Conservation (phyloP, 2,329 filamentous ascomycete species). For the Sporothrix dimorphospora region DNA sequence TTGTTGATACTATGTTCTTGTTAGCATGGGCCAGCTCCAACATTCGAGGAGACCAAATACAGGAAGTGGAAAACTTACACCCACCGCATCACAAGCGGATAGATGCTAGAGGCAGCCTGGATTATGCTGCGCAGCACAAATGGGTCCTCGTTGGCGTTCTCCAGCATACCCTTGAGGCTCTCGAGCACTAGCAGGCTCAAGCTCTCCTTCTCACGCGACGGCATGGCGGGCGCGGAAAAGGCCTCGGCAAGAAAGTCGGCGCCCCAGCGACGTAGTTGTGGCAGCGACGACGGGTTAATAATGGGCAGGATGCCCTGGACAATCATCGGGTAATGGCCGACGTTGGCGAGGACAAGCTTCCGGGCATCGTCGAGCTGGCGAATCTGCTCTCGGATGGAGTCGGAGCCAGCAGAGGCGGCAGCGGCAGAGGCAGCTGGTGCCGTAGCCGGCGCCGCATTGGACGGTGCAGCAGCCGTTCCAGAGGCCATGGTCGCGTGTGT, state of each 20-base stretch:
- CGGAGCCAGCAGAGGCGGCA: background rate
- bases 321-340: conserved; percentile 87
- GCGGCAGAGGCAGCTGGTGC: background rate
- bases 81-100: conserved; percentile 88
- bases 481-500: conserved; percentile 23
- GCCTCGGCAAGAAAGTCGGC: conserved; percentile 94
- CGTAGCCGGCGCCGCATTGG: background rate
- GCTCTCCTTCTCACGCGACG: conserved; percentile 76
- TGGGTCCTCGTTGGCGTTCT: conserved; percentile 73
- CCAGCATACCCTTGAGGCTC: conserved; percentile 70
- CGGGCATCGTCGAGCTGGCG: conserved; percentile 88
- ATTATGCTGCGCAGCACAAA: conserved; percentile 84
- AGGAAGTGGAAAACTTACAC: conserved; percentile 69
- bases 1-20: conserved; percentile 72
- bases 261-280: conserved; percentile 93
- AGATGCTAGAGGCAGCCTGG: conserved; percentile 88
- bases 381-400: conserved; percentile 72
- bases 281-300: conserved; percentile 70
- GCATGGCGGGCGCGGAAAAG: conserved; percentile 87
- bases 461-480: background rate
- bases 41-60: background rate
- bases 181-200: conserved; percentile 77
- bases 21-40: conserved; percentile 30
- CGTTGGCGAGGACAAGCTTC: conserved; percentile 83
- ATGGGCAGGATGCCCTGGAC: conserved; percentile 92